Conservation (phyloP, 306 rosid species). For the Prunus campanulata region DNA sequence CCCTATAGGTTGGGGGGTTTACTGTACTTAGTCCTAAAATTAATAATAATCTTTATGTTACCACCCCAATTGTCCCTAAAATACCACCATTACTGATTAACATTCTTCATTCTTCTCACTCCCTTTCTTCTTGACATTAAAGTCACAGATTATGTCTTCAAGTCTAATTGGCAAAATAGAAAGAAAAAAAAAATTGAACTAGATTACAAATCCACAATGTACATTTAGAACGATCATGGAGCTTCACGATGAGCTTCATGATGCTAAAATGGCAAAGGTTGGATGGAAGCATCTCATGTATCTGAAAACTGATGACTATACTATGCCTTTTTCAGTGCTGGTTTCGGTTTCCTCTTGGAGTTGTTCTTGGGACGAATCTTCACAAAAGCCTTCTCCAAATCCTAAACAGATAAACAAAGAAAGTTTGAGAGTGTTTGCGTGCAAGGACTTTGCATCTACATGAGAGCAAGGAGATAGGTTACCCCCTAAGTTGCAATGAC, state of each 20-base stretch:
- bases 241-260: neutral
- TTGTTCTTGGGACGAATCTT: constrained; percentile 85
- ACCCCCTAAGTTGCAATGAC: neutral
- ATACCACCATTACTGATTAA: too few relatives aligned
- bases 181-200: neutral
- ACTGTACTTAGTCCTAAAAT: too few relatives aligned
- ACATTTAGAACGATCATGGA: neutral
- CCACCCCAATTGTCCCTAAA: too few relatives aligned
- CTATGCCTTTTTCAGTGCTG: constrained; percentile 38
- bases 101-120: too few relatives aligned
- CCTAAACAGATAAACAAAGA: constrained; percentile 41
- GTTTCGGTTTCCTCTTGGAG: constrained; percentile 56
- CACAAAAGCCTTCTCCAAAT: constrained; percentile 72
- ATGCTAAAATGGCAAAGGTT: neutral
- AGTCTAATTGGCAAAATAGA: neutral
- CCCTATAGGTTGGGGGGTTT: too few relatives aligned
- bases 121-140: neutral
- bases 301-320: constrained; percentile 20
- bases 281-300: neutral
- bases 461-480: neutral
- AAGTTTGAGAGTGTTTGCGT: neutral
- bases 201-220: neutral
- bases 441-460: neutral
- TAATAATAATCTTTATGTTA: too few relatives aligned
- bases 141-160: neutral